Conservation (phyloP, 768 basidiomycete species). For the Boletus pseudo-olivaceus region DNA sequence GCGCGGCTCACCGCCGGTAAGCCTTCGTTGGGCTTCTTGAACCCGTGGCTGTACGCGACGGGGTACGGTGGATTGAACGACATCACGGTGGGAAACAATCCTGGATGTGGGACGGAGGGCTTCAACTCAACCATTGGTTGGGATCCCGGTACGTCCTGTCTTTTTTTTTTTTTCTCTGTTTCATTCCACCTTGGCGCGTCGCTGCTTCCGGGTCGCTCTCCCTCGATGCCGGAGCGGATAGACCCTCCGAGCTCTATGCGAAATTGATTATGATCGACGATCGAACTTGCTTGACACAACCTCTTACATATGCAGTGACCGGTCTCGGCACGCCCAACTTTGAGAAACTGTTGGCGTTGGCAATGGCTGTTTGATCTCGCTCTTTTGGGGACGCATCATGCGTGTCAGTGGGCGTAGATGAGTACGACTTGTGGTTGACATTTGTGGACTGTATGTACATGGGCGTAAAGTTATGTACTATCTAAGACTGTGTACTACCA, state of each 20-base stretch:
- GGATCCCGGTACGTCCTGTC: conserved; percentile 48
- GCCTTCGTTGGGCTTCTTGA: conserved; percentile 60
- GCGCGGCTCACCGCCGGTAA: conserved; percentile 44
- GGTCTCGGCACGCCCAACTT: conserved; percentile 57
- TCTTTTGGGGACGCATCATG: too few species aligned
- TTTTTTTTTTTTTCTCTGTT: too few species aligned
- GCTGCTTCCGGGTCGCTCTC: background rate
- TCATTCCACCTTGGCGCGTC: background rate
- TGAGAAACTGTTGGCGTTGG: conserved; percentile 40
- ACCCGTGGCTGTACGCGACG: conserved; percentile 52
- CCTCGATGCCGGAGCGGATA: background rate
- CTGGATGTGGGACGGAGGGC: conserved; percentile 59
- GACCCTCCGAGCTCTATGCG: background rate
- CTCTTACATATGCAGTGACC: conserved; percentile 41
- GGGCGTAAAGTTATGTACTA: too few species aligned
- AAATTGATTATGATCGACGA: background rate
- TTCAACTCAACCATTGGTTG: conserved; percentile 61
- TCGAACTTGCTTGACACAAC: background rate
- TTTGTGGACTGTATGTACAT: too few species aligned
- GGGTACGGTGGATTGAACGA: conserved; percentile 46
- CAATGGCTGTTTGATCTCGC: conserved; percentile 16
- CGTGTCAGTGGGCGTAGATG: too few species aligned
- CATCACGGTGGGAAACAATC: conserved; percentile 54
- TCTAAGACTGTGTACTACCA: too few species aligned
- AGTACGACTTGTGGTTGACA: too few species aligned